Evolutionary conservation across 169 alveolate genomes (phyloP), one percentile per base, ranked within the genome.

Genomic region (Blepharisma undulans): DNA sequence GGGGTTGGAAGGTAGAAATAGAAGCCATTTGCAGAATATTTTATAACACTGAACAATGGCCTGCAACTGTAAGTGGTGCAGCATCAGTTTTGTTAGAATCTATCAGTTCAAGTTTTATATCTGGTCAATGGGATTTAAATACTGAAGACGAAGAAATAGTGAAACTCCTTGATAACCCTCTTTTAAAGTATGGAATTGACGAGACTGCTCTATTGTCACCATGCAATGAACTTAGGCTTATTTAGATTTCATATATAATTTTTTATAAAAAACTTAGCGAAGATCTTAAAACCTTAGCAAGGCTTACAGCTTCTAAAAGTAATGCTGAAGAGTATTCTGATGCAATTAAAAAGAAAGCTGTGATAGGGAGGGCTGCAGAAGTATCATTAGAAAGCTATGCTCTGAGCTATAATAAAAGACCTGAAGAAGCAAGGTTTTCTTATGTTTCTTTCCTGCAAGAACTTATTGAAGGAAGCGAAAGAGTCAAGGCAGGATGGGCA

Each of bases 391-490:
- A 36, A 22, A 78, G 36, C 48, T 82, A 82, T 59, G 89, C 36
- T n/a, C n/a, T n/a, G n/a, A 21, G 89, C 33, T 32, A 78, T 2
- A 4, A 82, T 30, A 78, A 78, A n/a, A 22, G 36, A 32, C 27
- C 8, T 33, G 87, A 33, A 79, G 14, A 25, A 12, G 18, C 84
- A 6, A 25, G 71, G 27, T 72, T 14, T 25, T 27, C 91, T 3
- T 59, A 48, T 29, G 29, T 19, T 25, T 21, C 61, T 5, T 86
- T 86, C 72, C 27, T 86, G 29, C 27, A 22, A 27, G 72, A 72
- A 33, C 84, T 86, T 27, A 71, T 86, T 16, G 91, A 86, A 71
- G 91, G 91, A 4, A 21, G 32, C 29, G 91, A 86, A 29, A 86
- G 36, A 71, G 36, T 86, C 10, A n/a, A 6, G 25, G n/a, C 29